Evolutionary conservation across 805 yeast species (phyloP).

Genomic region (Zygosaccharomyces siamensis): DNA sequence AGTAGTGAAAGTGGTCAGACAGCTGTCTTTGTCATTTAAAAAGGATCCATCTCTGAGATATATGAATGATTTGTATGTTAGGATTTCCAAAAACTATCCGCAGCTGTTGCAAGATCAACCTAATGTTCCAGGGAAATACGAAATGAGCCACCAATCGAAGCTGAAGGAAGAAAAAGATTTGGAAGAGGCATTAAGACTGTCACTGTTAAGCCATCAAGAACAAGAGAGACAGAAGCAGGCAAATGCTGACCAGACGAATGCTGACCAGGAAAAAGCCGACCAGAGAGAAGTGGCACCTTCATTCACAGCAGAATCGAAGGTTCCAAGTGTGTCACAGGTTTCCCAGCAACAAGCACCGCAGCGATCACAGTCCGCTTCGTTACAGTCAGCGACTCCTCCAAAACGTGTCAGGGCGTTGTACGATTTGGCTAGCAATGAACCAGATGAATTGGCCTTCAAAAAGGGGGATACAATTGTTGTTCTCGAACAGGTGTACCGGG

Average conservation of each 20-base stretch:
- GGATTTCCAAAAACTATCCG: conserved; percentile 43
- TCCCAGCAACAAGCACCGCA: neutral
- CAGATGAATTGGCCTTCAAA: conserved; percentile 80
- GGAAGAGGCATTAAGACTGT: conserved; percentile 66
- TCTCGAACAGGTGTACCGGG: conserved; percentile 79
- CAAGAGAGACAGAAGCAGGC: conserved; percentile 6
- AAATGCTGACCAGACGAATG: conserved; percentile 6
- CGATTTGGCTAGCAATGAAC: conserved; percentile 71
- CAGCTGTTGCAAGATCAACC: conserved; percentile 38
- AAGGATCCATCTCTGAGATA: conserved; percentile 72
- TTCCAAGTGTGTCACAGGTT: no score
- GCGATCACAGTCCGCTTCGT: neutral
- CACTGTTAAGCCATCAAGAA: conserved; percentile 53
- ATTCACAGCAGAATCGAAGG: conserved; percentile 15
- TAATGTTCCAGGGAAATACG: conserved; percentile 53
- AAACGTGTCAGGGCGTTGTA: conserved; percentile 74
- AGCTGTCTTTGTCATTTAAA: conserved; percentile 59
- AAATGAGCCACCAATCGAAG: conserved; percentile 43
- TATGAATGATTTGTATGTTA: conserved; percentile 56
- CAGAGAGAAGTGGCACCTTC: conserved; percentile 18
- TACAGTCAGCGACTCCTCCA: conserved; percentile 15
- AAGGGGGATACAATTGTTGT: conserved; percentile 87
- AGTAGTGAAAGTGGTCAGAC: conserved; percentile 62
- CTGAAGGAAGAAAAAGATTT: conserved; percentile 73
- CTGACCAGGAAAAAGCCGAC: conserved; percentile 1